A percentile compares a stretch with the other conserved stretches of the same genome.
These are phyloP conservation scores for Suhomyces sp. DNA, from an alignment of 805 yeast genomes.

Conservation along the genomic window DNA sequence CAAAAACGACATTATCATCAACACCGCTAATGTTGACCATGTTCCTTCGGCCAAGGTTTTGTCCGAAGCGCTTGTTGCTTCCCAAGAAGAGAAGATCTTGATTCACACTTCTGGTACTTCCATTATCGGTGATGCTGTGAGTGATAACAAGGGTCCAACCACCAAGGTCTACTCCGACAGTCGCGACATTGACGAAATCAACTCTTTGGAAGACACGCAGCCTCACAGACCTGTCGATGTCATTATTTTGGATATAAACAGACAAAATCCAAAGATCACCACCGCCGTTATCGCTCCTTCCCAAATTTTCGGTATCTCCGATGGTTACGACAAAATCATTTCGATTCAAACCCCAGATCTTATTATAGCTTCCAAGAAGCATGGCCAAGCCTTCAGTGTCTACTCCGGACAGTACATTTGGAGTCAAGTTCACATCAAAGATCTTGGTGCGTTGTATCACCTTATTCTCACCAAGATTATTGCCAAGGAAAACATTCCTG, in stretches of 20 bases:
- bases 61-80: constrained; percentile 14
- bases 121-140: constrained; percentile 21
- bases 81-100: constrained; percentile 16
- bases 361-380: constrained; percentile 14
- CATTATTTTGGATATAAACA: constrained; percentile 23
- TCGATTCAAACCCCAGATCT: constrained; percentile 32
- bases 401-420: constrained; percentile 31
- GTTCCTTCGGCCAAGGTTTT: constrained; percentile 19
- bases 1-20: constrained; percentile 26
- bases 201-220: constrained; percentile 20
- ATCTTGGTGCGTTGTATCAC: constrained; percentile 28
- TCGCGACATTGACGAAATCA: constrained; percentile 23
- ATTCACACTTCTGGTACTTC: constrained; percentile 39
- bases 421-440: constrained; percentile 34
- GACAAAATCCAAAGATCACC: constrained; percentile 25
- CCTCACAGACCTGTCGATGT: constrained; percentile 34
- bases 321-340: constrained; percentile 26
- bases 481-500: constrained; percentile 18
- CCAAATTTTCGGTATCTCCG: constrained; percentile 28
- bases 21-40: constrained; percentile 30
- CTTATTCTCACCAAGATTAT: constrained; percentile 21
- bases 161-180: constrained; percentile 22
- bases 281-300: constrained; percentile 34
- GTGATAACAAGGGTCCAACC: constrained; percentile 12
- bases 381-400: constrained; percentile 22